These are phyloP conservation scores for Vigna angularis DNA, from an alignment of 306 rosid species.

Conservation along the genomic window DNA sequence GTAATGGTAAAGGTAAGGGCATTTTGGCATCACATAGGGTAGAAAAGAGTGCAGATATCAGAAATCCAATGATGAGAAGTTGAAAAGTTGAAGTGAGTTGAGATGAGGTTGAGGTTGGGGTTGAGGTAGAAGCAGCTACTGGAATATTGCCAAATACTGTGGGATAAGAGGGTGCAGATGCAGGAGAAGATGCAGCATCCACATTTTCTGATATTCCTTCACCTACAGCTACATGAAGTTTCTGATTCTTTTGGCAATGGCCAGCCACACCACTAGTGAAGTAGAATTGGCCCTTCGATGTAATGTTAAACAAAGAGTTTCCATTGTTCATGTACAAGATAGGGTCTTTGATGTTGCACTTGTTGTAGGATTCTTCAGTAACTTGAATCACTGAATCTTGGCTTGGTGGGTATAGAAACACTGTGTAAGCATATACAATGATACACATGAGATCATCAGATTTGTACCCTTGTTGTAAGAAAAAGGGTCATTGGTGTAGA, in stretches of 20 bases:
- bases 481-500: not conserved
- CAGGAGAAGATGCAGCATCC: conserved; percentile 57
- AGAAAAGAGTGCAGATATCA: conserved; percentile 35
- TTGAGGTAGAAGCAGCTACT: conserved; percentile 48
- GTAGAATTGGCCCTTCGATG: conserved; percentile 66
- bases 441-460: not conserved
- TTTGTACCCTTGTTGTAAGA: not conserved
- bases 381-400: conserved; percentile 95
- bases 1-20: not conserved
- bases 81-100: conserved; percentile 40
- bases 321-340: conserved; percentile 80
- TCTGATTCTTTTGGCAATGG: conserved; percentile 77
- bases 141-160: conserved; percentile 84
- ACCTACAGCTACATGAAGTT: conserved; percentile 65
- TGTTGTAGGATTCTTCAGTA: conserved; percentile 61
- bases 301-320: conserved; percentile 84
- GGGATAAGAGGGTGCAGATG: conserved; percentile 77
- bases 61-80: conserved; percentile 46
- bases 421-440: conserved; percentile 43
- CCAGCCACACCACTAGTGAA: conserved; percentile 82
- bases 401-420: conserved; percentile 94
- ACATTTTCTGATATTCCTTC: conserved; percentile 35
- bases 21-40: conserved; percentile 41
- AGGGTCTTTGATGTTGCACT: conserved; percentile 81
- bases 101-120: conserved; percentile 38